phyloP scores from a whole-genome alignment of 164 flowering plant genomes.

The Vitis rotundifolia region DNA sequence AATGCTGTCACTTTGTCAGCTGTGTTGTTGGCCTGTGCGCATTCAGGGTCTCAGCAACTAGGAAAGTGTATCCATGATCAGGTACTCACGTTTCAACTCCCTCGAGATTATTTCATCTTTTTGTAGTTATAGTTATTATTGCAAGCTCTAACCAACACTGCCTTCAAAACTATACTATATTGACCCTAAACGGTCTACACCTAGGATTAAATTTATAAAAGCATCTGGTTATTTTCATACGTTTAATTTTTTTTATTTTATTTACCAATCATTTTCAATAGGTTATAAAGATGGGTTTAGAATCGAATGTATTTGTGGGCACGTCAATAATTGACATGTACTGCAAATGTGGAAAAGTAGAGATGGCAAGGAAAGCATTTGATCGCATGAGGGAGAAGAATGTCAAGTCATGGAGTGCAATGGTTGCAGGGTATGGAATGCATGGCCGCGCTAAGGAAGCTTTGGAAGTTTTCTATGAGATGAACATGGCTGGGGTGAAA shows the following conservation, averaged over 20 bases:
- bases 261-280: slow-evolving; percentile 9
- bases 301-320: slow-evolving; percentile 57
- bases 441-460: slow-evolving; percentile 76
- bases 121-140: background rate
- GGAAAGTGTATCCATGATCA: slow-evolving; percentile 80
- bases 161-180: too few relatives aligned
- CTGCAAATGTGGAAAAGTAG: slow-evolving; percentile 81
- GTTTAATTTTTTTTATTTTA: background rate
- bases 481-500: slow-evolving; percentile 48
- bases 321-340: slow-evolving; percentile 95
- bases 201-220: too few relatives aligned
- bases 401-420: slow-evolving; percentile 82
- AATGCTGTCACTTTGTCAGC: slow-evolving; percentile 71
- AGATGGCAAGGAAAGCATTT: slow-evolving; percentile 63
- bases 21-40: slow-evolving; percentile 72
- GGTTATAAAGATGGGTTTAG: slow-evolving; percentile 65
- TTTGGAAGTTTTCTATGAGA: slow-evolving; percentile 56
- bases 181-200: too few relatives aligned
- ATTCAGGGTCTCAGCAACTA: slow-evolving; percentile 56
- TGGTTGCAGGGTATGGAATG: slow-evolving; percentile 86
- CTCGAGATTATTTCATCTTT: background rate
- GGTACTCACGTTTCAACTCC: slow-evolving; percentile 35
- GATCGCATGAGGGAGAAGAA: slow-evolving; percentile 63
- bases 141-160: too few relatives aligned
- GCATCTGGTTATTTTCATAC: background rate